Evolutionary conservation across 805 yeast species (phyloP), one percentile per base, ranked within the genome.

Genomic region (Komagataella populi): DNA sequence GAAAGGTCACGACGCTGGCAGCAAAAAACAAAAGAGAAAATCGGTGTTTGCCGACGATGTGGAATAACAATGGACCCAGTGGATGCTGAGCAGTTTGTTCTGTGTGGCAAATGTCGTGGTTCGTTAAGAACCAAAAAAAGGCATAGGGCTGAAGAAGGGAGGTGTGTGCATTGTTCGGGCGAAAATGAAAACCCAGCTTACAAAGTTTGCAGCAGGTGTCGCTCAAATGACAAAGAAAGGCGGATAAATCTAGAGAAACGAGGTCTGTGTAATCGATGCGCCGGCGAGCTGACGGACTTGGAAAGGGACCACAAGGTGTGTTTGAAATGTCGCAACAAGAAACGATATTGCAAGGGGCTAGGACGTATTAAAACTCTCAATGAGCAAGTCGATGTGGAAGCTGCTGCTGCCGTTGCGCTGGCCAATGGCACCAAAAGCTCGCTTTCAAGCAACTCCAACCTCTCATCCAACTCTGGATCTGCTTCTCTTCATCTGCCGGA

Each of bases 81-180:
- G 0, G 80, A 75, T 20, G 76, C 74, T 50, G 67, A 69, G 45
- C 71, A 73, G 51, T 82, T 63, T 62, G 86, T 80, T 0, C 63
- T 82, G 48, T 82, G 87, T 63, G 79, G 80, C 4, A 70, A 69
- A 46, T 82, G 87, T 58, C 69, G 87, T 46, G 71, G 68, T 56
- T 72, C 74, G 45, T 65, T 81, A 36, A 67, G 87, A 55, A 66
- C 73, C 2, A 66, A 80, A 48, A 82, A 82, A 58, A 78, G 80
- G 0, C 72, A 70, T 50, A 67, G 87, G 45, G 83, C 78, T 5
- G 78, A 79, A 10, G 74, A 72, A 55, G 87, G 87, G 0, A 74
- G 74, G 57, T 82, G 87, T 65, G 84, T 82, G 14, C 87, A 82
- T 59, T 82, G 87, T 55, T 70, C 81, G 1, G 84, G 85, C 2